Evolutionary conservation across 2,329 filamentous ascomycete species (phyloP).

Genomic region (Fusarium brachygibbosum): DNA sequence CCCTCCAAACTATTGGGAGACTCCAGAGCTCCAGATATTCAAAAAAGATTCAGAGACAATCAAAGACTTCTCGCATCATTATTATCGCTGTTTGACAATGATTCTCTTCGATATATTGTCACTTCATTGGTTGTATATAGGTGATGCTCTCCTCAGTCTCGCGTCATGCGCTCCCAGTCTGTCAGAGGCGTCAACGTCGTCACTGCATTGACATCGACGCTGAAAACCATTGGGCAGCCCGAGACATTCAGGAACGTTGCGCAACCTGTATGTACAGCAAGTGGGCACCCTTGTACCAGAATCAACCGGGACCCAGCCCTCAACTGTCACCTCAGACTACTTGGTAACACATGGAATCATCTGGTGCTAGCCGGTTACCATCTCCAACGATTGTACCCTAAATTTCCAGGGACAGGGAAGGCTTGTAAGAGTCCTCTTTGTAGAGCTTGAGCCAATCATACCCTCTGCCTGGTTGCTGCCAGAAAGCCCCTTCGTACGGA

Average conservation of each 20-base stretch:
- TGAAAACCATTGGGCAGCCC: conserved; percentile 16
- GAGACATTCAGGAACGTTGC: conserved; percentile 38
- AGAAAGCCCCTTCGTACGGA: conserved; percentile 24
- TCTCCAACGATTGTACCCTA: conserved; percentile 6
- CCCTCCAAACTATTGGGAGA: conserved; percentile 30
- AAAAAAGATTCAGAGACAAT: conserved; percentile 3
- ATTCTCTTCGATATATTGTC: not conserved
- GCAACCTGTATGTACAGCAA: conserved; percentile 16
- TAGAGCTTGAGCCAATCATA: conserved; percentile 32
- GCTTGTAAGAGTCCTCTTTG: conserved; percentile 20
- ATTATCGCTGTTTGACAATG: not conserved
- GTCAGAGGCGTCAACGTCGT: conserved; percentile 11
- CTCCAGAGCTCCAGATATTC: conserved; percentile 10
- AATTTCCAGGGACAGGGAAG: conserved; percentile 27
- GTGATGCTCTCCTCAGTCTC: conserved; percentile 6
- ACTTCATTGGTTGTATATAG: not conserved
- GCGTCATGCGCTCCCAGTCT: not conserved
- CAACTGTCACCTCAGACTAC: conserved; percentile 14
- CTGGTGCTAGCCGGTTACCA: conserved; percentile 2
- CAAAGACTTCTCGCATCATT: conserved; percentile 11
- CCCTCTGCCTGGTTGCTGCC: conserved; percentile 9
- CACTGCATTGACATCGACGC: conserved; percentile 25
- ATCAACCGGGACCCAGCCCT: conserved; percentile 23
- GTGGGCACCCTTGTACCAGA: conserved; percentile 33
- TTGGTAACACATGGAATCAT: conserved; percentile 5